Conservation (phyloP, 2,329 filamentous ascomycete species). For the Verruconis gallopava region DNA sequence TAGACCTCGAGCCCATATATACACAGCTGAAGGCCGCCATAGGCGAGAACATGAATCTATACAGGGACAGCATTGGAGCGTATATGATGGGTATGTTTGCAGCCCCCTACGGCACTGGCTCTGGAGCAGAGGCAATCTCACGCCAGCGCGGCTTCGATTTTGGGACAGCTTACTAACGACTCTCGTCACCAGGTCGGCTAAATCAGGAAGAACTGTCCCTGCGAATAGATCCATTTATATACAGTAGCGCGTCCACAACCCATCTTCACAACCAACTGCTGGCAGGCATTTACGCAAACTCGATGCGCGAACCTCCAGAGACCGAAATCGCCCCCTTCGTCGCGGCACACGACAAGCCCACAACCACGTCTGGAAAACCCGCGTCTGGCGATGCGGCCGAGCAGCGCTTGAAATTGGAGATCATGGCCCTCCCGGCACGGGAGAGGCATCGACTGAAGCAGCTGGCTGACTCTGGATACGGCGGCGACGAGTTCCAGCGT, state of each 20-base stretch:
- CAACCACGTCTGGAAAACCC: conserved; percentile 56
- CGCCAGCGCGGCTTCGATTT: too few relatives aligned
- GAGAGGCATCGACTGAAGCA: conserved; percentile 46
- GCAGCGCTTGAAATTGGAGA: conserved; percentile 49
- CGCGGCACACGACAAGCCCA: conserved; percentile 59
- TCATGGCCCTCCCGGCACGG: conserved; percentile 48
- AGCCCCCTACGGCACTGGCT: too few relatives aligned
- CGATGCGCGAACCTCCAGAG: conserved; percentile 46
- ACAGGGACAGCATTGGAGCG: conserved; percentile 44
- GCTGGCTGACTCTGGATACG: background rate
- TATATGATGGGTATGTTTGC: conserved; percentile 42
- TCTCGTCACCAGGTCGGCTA: conserved; percentile 42
- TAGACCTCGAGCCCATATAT: conserved; percentile 51
- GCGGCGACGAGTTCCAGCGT: background rate
- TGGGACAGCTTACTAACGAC: background rate
- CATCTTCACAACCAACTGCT: conserved; percentile 51
- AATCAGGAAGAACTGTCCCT: conserved; percentile 49
- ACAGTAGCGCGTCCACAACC: conserved; percentile 37
- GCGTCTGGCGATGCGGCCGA: conserved; percentile 46
- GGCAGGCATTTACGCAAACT: conserved; percentile 45
- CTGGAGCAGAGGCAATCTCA: too few relatives aligned
- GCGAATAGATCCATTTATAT: conserved; percentile 43
- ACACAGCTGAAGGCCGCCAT: conserved; percentile 46
- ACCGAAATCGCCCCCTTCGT: conserved; percentile 53
- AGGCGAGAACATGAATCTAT: conserved; percentile 46